Evolutionary conservation across 768 basidiomycete species (phyloP).

Genomic region (Mycena vitilis): DNA sequence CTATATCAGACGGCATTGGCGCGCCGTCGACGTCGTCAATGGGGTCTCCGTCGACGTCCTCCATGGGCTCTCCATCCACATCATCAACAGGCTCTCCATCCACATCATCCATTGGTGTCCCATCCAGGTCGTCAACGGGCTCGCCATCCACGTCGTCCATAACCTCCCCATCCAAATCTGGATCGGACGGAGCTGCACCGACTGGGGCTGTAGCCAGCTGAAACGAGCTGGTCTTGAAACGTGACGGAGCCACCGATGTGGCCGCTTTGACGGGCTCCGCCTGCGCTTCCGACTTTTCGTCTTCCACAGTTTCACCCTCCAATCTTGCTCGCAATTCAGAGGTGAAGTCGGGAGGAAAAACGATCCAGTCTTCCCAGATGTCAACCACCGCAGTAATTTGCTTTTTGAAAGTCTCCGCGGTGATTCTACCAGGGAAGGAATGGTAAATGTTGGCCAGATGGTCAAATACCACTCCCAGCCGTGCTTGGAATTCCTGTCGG

Average conservation of each 20-base stretch:
- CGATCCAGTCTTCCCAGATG: slow-evolving; percentile 99
- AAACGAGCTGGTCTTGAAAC: slow-evolving; percentile 85
- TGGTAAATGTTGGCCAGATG: slow-evolving; percentile 95
- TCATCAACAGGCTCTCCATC: slow-evolving; percentile 52
- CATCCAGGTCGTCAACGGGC: slow-evolving; percentile 53
- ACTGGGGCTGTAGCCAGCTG: slow-evolving; percentile 68
- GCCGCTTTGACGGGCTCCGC: slow-evolving; percentile 41
- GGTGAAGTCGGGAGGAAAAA: slow-evolving; percentile 91
- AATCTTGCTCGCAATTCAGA: slow-evolving; percentile 77
- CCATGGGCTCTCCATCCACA: slow-evolving; percentile 61
- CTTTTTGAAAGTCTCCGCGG: slow-evolving; percentile 95
- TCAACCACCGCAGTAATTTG: slow-evolving; percentile 92
- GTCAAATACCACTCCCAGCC: slow-evolving; percentile 94
- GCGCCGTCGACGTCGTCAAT: slow-evolving; percentile 56
- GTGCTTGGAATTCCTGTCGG: slow-evolving; percentile 91
- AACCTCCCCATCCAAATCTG: slow-evolving; percentile 64
- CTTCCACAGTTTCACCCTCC: slow-evolving; percentile 64
- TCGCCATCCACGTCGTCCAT: slow-evolving; percentile 53
- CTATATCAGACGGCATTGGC: slow-evolving; percentile 56
- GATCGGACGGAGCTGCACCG: slow-evolving; percentile 39
- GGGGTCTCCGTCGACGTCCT: slow-evolving; percentile 57
- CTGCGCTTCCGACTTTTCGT: slow-evolving; percentile 44
- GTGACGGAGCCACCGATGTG: slow-evolving; percentile 55
- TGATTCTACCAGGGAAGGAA: slow-evolving; percentile 95
- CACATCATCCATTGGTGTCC: slow-evolving; percentile 53